Percentiles rank a stretch among this genome's conserved stretches.
Evolutionary conservation across 2,329 filamentous ascomycete species (phyloP).

Genomic region (Xylaria sp.): DNA sequence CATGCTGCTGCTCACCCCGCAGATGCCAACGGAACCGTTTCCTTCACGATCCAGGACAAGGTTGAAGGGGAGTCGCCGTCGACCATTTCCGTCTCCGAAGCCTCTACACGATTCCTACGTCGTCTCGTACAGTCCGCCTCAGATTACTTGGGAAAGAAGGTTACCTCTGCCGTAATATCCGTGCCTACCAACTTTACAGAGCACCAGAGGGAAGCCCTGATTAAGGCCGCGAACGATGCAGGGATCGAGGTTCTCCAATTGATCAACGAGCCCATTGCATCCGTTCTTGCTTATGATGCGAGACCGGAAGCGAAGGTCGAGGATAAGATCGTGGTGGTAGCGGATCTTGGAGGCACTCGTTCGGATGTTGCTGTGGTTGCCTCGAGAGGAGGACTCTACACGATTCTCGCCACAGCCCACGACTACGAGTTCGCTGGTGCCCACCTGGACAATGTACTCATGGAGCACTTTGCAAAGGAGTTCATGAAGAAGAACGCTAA

Average conservation of each 20-base stretch:
- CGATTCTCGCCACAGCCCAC: constrained; percentile 87
- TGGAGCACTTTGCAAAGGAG: constrained; percentile 98
- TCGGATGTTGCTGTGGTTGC: constrained; percentile 91
- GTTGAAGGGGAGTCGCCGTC: constrained; percentile 63
- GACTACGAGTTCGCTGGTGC: constrained; percentile 92
- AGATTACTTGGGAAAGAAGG: constrained; percentile 89
- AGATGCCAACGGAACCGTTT: constrained; percentile 70
- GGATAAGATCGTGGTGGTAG: constrained; percentile 91
- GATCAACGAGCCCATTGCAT: constrained; percentile 87
- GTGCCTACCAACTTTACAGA: constrained; percentile 93
- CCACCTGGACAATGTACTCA: constrained; percentile 84
- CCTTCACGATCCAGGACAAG: constrained; percentile 84
- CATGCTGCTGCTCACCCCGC: constrained; percentile 91
- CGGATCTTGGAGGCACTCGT: constrained; percentile 88
- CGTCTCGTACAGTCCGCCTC: constrained; percentile 81
- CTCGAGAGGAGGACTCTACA: constrained; percentile 94
- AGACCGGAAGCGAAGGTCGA: constrained; percentile 71
- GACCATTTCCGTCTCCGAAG: constrained; percentile 75
- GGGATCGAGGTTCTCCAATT: constrained; percentile 89
- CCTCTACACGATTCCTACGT: constrained; percentile 81
- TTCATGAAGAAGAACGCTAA: constrained; percentile 94
- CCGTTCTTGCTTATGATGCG: constrained; percentile 88
- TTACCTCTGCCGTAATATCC: constrained; percentile 93
- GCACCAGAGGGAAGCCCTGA: constrained; percentile 80
- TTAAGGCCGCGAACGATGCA: constrained; percentile 75